A percentile compares a stretch with the other conserved stretches of the same genome.
Conservation (phyloP, 352 stramenopile genomes). For the Thraustochytrium striatum region DNA sequence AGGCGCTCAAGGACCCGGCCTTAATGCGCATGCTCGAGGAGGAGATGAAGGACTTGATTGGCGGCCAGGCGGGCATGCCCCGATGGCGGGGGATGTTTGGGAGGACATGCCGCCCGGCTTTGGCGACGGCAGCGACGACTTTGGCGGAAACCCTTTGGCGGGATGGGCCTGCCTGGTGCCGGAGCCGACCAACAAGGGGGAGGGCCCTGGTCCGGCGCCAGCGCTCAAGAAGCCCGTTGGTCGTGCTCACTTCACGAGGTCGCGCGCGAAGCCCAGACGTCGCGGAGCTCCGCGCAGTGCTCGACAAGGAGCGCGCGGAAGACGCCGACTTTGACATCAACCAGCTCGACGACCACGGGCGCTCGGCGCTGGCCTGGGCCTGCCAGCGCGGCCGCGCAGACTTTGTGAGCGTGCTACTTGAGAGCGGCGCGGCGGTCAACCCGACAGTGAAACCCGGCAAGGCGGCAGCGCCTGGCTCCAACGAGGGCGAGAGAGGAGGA, state of each 20-base stretch:
- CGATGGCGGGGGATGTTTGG: not conserved
- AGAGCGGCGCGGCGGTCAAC: constrained; percentile 1
- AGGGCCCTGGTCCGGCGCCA: too few species aligned
- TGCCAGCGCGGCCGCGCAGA: constrained; percentile 5
- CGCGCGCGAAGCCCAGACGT: not conserved
- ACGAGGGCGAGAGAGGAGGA: constrained; percentile 1
- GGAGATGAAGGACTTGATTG: constrained; percentile 6
- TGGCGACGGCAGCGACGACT: not conserved
- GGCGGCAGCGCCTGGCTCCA: not conserved
- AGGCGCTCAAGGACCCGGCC: not conserved
- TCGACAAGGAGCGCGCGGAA: not conserved
- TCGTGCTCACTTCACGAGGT: constrained; percentile 28
- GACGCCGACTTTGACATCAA: not conserved
- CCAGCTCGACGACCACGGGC: constrained; percentile 32
- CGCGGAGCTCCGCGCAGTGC: not conserved
- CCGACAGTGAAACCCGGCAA: not conserved
- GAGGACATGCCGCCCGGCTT: not conserved
- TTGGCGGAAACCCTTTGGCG: not conserved
- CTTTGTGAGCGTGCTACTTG: not conserved
- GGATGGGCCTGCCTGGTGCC: not conserved
- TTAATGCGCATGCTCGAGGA: not conserved
- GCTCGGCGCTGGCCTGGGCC: constrained; percentile 18
- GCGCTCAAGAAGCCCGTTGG: constrained; percentile 17
- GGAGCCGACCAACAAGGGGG: not conserved
- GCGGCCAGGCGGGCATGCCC: not conserved